Evolutionary conservation across 805 yeast genomes (phyloP), one percentile per base, ranked within the genome.

Genomic region (Ogataea methylovora): DNA sequence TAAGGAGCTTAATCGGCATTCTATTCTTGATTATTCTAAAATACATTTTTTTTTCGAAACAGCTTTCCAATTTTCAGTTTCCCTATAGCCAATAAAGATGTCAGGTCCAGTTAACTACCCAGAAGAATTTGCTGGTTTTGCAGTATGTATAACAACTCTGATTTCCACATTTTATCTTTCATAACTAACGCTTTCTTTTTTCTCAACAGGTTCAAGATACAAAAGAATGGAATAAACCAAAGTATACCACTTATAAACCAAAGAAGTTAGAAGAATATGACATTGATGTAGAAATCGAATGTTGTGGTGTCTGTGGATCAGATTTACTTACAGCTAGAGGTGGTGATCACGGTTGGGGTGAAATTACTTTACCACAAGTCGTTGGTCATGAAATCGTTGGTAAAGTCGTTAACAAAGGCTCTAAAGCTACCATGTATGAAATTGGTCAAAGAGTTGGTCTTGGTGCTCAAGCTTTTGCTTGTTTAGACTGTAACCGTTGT

Each of bases 291-390:
- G 73, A 74, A 51, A 68, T 72, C 33, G 76, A 71, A 43, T 69
- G 73, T 38, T 76, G 82, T 56, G 83, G 83, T 47, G 62, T 79
- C 9, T 79, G 87, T 60, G 87, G 84, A 14, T 67, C 76, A 22
- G 85, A 79, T 47, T 50, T 72, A 29, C 70, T 70, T 56, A 64
- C 71, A 19, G 64, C 73, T 28, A 55, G 58, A 36, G 78, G 73
- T 41, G 63, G 60, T 34, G 60, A 63, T 34, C 72, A 66, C 36
- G 65, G 63, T 31, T 76, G 82, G 82, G 67, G 62, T 33, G 45
- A 55, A 25, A 45, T 45, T 44, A 49, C 55, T 15, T 40, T 52
- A 37, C 60, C 71, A 12, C 67, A 65, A 48, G 64, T 70, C 42
- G 80, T 74, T n/a, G 71, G 71, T 24, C 71, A 65, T 48, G 71